Evolutionary conservation across 2,329 filamentous ascomycete genomes (phyloP), one percentile per base, ranked within the genome.

Genomic region (Colletotrichum sp.): DNA sequence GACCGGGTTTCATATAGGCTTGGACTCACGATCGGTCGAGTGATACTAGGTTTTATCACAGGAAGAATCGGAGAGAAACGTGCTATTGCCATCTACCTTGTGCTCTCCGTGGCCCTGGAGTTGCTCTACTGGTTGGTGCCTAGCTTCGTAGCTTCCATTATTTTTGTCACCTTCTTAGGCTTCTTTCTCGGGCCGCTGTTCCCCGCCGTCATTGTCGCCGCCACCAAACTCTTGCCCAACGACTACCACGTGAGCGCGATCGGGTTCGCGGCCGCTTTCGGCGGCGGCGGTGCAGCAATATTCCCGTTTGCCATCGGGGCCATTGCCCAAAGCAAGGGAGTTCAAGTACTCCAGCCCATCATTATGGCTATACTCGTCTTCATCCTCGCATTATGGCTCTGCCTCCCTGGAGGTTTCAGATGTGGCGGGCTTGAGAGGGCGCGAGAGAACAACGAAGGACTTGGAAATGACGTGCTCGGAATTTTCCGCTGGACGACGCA

Each of bases 181-280:
- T 95, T 96, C 87, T 95, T 96, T 80, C 88, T 96, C 0, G 95
- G 95, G 0, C 95, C 95, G 0, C 84, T 97, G 24, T 97, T 96
- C 81, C 95, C 95, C 0, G 93, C 93, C 2, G 94, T 91, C 1
- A 90, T 97, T 12, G 92, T 96, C 1, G 92, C 92, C 1, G 91
- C 92, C 6, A 95, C 94, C 0, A 96, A 95, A 79, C 87, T 97
- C 6, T 87, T 98, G 2, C 95, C 95, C 0, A 88, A 88, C 52
- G 90, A 95, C 76, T 86, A 95, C 30, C 95, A 98, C 80, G 94
- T 97, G 57, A 92, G 90, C n/a, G 92, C 93, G 0, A 95, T 98
- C 77, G 95, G 95, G 0, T 96, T 98, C 80, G 93, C 93, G 1
- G 92, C 94, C 1, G 95, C 95, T 0, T 92, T 96, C 82, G 95